Evolutionary conservation across 1,284 basidiomycete genomes (phyloP).

Genomic region (Tremellales sp.): DNA sequence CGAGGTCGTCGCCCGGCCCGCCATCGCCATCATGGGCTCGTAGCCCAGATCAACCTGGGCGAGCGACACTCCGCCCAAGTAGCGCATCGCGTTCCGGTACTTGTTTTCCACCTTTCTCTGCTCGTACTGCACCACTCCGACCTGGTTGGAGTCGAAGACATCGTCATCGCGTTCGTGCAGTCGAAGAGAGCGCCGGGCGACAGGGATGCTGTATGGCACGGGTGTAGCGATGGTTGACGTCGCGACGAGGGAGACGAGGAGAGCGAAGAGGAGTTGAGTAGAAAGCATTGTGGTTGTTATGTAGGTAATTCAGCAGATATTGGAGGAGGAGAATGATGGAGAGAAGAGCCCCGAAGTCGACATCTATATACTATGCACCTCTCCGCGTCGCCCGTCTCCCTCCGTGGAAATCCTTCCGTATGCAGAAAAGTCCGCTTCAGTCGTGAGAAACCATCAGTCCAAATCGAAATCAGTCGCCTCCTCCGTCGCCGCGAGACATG

Average conservation of each 20-base stretch:
- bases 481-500: too few relatives aligned
- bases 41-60: conserved; percentile 21
- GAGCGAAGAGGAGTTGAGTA: conserved; percentile 2
- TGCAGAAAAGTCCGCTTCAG: too few relatives aligned
- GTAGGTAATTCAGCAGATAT: background rate
- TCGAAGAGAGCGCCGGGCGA: conserved; percentile 9
- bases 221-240: background rate
- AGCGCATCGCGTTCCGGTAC: conserved; percentile 24
- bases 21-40: too few relatives aligned
- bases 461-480: too few relatives aligned
- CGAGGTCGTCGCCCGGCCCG: too few relatives aligned
- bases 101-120: conserved; percentile 19
- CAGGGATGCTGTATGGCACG: conserved; percentile 3
- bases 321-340: too few relatives aligned
- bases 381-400: too few relatives aligned
- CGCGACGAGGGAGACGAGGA: background rate
- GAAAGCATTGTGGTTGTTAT: conserved; percentile 4
- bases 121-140: conserved; percentile 13
- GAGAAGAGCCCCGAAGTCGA: too few relatives aligned
- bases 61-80: conserved; percentile 21
- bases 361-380: too few relatives aligned
- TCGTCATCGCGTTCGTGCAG: conserved; percentile 5
- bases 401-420: too few relatives aligned
- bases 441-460: too few relatives aligned
- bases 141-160: conserved; percentile 5